Evolutionary conservation across 208 protist genomes (phyloP).

Genomic region (Novymonas esmeraldas): DNA sequence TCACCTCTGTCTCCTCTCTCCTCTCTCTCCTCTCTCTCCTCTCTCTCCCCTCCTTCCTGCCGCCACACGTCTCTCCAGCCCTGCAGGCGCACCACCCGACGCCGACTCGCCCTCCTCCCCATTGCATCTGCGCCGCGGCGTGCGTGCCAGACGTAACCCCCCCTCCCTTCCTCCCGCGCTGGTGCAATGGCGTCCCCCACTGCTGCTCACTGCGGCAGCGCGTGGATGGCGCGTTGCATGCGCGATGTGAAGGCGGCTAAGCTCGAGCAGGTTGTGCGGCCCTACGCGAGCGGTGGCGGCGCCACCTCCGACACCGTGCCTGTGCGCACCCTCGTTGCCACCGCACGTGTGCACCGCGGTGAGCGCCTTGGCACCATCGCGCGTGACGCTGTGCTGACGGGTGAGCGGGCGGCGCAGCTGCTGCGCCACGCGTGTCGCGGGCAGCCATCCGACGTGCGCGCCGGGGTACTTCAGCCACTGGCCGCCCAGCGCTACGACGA

Average conservation of each 20-base stretch:
- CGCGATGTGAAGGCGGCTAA: slow-evolving; percentile 25
- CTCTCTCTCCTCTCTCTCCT: background rate
- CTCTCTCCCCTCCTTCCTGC: background rate
- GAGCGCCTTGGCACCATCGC: slow-evolving; percentile 61
- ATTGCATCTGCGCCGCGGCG: no score
- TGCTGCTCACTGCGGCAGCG: slow-evolving; percentile 13
- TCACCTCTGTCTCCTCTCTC: background rate
- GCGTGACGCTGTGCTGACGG: slow-evolving; percentile 50
- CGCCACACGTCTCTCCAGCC: no score
- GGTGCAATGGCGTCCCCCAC: slow-evolving; percentile 6
- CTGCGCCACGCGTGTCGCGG: slow-evolving; percentile 32
- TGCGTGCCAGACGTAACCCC: background rate
- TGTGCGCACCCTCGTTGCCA: slow-evolving; percentile 67
- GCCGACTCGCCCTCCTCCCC: no score
- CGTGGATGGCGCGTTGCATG: slow-evolving; percentile 34
- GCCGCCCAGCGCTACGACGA: slow-evolving; percentile 24
- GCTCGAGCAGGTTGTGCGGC: slow-evolving; percentile 25
- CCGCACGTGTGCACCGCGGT: slow-evolving; percentile 49
- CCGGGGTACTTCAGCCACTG: slow-evolving; percentile 10
- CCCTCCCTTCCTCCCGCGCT: background rate
- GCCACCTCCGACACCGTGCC: slow-evolving; percentile 13
- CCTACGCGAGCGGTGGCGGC: slow-evolving; percentile 6
- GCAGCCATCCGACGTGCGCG: background rate
- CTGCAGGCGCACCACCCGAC: no score
- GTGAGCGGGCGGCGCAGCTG: slow-evolving; percentile 38